Evolutionary conservation across 2,329 filamentous ascomycete genomes (phyloP), one percentile per base, ranked within the genome.

Genomic region (Tolypocladium paradoxum): DNA sequence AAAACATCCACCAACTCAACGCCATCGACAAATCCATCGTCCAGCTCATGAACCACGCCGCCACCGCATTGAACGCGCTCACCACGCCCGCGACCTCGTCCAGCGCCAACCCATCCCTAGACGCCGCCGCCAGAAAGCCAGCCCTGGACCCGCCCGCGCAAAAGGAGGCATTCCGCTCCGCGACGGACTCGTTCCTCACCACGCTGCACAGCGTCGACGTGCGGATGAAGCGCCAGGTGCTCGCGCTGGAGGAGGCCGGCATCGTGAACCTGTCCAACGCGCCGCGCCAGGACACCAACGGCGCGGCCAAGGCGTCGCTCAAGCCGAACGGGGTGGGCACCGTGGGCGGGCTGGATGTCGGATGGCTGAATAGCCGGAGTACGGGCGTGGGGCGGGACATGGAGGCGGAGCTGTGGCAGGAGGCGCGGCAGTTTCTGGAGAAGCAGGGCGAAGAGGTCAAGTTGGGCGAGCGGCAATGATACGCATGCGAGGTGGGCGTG

Each of bases 331-430:
- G 76, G 38, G 70, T 74, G 53, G 81, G 75, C 24, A 75, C 74
- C 60, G 78, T 82, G 35, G 80, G 79, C 11, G 73, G 72, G 31
- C 74, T 96, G 51, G 91, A 96, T 65, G 85, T 95, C 16, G 91
- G 91, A 34, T 92, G 88, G 82, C 70, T 97, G 61, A 97, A 96
- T 65, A 91, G 88, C 62, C 80, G 89, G 54, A 89, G 88, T 56
- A 86, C 88, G 57, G 85, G 85, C 57, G 87, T 95, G 24, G 88
- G 88, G 53, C 81, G 84, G 62, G 86, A 89, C 57, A 93, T 92
- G 77, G 90, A 95, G 64, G 81, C 81, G 2, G 89, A 96, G 70
- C 72, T 95, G 46, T 86, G 92, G 82, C 76, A 56, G 6, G 70
- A 68, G 52, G 69, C 69, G 16, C 68, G 66, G 53, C 63, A 60